Evolutionary conservation across 352 stramenopile genomes (phyloP).

Genomic region (Blastocystis sp.): DNA sequence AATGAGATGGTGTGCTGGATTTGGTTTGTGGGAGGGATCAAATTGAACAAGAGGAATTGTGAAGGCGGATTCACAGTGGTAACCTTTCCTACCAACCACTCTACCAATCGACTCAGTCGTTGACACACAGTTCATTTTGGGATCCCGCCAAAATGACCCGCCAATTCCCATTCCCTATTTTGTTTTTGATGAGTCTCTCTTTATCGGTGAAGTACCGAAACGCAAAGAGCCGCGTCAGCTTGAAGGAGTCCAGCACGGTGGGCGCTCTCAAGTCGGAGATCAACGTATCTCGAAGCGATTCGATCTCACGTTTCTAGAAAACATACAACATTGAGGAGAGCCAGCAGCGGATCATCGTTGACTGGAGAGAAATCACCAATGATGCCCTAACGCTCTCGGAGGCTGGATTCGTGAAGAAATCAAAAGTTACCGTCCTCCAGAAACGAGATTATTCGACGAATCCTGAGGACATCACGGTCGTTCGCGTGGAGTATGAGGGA

Average conservation of each 20-base stretch:
- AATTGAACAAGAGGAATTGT: no score
- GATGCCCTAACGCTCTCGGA: not conserved
- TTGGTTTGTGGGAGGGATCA: no score
- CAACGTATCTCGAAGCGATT: not conserved
- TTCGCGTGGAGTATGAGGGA: constrained; percentile 31
- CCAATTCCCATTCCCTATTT: no score
- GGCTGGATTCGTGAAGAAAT: constrained; percentile 34
- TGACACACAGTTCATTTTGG: no score
- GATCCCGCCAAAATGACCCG: no score
- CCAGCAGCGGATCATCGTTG: constrained; percentile 45
- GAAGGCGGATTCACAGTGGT: no score
- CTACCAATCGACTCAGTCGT: no score
- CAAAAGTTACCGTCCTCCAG: constrained; percentile 14
- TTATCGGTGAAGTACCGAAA: constrained; percentile 28
- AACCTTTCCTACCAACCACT: no score
- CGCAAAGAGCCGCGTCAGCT: not conserved
- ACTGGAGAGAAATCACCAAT: constrained; percentile 41
- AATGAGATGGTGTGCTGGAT: no score
- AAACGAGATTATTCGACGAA: constrained; percentile 33
- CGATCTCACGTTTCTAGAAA: not conserved
- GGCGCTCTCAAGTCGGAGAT: constrained; percentile 37
- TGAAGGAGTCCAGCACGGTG: constrained; percentile 18
- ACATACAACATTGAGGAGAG: not conserved
- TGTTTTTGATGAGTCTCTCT: constrained; percentile 1
- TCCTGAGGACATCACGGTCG: not conserved